Evolutionary conservation across 2,329 filamentous ascomycete species (phyloP).

Genomic region (Fusarium camptoceras): DNA sequence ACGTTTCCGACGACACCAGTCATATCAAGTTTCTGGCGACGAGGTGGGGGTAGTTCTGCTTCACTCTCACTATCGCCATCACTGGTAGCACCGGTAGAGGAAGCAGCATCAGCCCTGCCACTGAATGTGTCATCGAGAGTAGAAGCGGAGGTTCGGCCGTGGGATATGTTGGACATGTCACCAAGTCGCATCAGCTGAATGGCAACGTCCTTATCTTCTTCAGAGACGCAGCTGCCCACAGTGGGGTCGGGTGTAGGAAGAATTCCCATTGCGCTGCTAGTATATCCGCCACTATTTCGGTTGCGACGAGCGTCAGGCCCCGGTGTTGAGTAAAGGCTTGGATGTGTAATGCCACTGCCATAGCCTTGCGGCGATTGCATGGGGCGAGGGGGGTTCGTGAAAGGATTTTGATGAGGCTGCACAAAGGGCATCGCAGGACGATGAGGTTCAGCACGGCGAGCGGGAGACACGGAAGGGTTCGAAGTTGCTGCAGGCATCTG

Average conservation of each 20-base stretch:
- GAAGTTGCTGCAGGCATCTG: slow-evolving; percentile 95
- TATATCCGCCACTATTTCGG: slow-evolving; percentile 71
- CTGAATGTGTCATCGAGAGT: slow-evolving; percentile 95
- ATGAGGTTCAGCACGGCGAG: slow-evolving; percentile 80
- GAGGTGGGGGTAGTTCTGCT: slow-evolving; percentile 68
- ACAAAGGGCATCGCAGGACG: slow-evolving; percentile 80
- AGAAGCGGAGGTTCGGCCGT: slow-evolving; percentile 91
- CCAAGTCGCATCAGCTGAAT: slow-evolving; percentile 96
- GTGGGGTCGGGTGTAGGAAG: slow-evolving; percentile 97
- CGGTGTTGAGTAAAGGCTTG: slow-evolving; percentile 72
- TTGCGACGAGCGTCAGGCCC: slow-evolving; percentile 71
- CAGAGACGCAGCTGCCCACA: slow-evolving; percentile 94
- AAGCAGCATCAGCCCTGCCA: slow-evolving; percentile 85
- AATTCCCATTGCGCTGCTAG: slow-evolving; percentile 64
- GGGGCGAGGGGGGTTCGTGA: slow-evolving; percentile 78
- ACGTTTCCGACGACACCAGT: slow-evolving; percentile 59
- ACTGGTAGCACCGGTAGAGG: slow-evolving; percentile 86
- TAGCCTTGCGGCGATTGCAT: slow-evolving; percentile 89
- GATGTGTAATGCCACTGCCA: slow-evolving; percentile 59
- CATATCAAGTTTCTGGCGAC: slow-evolving; percentile 67
- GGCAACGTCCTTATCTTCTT: slow-evolving; percentile 93
- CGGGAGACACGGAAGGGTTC: slow-evolving; percentile 95
- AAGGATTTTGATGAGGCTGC: slow-evolving; percentile 81
- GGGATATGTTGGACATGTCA: slow-evolving; percentile 92
- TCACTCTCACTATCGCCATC: slow-evolving; percentile 78